phyloP scores from a whole-genome alignment of 805 yeast genomes.

The Jamesozyma piceae region DNA sequence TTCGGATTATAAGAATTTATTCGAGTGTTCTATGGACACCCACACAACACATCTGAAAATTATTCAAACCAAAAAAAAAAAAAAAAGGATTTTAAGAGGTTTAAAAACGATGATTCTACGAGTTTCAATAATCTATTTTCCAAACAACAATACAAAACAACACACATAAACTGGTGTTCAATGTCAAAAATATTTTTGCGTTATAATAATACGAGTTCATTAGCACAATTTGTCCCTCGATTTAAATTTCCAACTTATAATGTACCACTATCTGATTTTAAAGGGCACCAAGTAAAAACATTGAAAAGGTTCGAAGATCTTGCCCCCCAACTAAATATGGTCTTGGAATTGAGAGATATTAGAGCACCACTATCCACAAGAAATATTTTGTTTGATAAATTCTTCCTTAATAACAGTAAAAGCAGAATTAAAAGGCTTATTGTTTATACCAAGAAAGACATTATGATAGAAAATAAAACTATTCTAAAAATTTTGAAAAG shows the following conservation, averaged over 20 bases:
- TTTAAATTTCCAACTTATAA: constrained; percentile 62
- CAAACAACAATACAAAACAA: background rate
- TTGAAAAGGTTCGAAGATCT: constrained; percentile 54
- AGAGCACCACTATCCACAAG: constrained; percentile 82
- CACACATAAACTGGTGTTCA: background rate
- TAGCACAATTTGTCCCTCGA: constrained; percentile 52
- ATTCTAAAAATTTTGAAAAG: constrained; percentile 26
- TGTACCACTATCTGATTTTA: constrained; percentile 66
- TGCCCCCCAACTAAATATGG: constrained; percentile 71
- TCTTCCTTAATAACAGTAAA: constrained; percentile 38
- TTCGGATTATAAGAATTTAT: background rate
- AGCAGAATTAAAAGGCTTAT: constrained; percentile 28
- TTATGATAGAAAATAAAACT: constrained; percentile 29
- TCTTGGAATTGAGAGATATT: constrained; percentile 79
- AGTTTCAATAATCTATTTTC: no score
- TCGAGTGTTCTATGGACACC: background rate
- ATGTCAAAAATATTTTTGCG: background rate
- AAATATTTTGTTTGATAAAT: constrained; percentile 66
- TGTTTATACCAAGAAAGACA: constrained; percentile 70
- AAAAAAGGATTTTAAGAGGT: no score
- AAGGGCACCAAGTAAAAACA: constrained; percentile 85
- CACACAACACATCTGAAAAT: background rate
- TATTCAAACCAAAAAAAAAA: background rate
- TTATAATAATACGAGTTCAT: background rate
- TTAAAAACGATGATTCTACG: no score